These are phyloP conservation scores for Zygoascus tannicola DNA, from an alignment of 805 yeast species.

Conservation along the genomic window DNA sequence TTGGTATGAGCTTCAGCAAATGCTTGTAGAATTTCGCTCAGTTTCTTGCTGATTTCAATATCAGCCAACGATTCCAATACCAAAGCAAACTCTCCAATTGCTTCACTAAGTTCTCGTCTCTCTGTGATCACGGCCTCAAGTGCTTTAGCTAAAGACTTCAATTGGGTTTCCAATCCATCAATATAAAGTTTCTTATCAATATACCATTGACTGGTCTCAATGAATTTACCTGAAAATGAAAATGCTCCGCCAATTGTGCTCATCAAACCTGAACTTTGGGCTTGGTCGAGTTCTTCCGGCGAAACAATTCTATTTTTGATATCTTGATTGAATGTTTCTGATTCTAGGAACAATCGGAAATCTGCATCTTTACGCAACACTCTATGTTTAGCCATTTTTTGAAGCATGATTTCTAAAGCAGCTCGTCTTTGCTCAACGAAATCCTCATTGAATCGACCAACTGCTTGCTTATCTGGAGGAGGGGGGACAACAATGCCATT, in stretches of 20 bases:
- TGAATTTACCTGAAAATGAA: constrained; percentile 55
- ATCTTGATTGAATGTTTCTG: constrained; percentile 58
- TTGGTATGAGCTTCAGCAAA: constrained; percentile 66
- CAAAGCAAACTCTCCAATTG: constrained; percentile 58
- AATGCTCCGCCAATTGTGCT: constrained; percentile 59
- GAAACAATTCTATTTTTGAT: constrained; percentile 43
- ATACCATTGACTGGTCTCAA: constrained; percentile 75
- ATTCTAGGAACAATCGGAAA: constrained; percentile 65
- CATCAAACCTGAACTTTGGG: constrained; percentile 43
- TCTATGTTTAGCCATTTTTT: constrained; percentile 51
- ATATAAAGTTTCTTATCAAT: constrained; percentile 57
- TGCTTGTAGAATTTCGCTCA: constrained; percentile 54
- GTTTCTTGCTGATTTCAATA: constrained; percentile 60
- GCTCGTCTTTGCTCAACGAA: constrained; percentile 80
- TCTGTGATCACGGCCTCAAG: constrained; percentile 67
- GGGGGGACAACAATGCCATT: constrained; percentile 92
- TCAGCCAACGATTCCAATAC: constrained; percentile 54
- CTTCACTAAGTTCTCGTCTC: constrained; percentile 59
- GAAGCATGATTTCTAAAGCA: constrained; percentile 79
- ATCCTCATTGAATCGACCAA: constrained; percentile 84
- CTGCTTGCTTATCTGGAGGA: constrained; percentile 89
- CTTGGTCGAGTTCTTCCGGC: constrained; percentile 19
- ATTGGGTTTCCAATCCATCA: constrained; percentile 63
- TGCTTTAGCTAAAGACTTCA: constrained; percentile 58
- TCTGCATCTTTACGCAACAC: constrained; percentile 62